These are phyloP conservation scores for Coemansia sp. DNA, from an alignment of 192 early-diverging fungal species.

Conservation along the genomic window DNA sequence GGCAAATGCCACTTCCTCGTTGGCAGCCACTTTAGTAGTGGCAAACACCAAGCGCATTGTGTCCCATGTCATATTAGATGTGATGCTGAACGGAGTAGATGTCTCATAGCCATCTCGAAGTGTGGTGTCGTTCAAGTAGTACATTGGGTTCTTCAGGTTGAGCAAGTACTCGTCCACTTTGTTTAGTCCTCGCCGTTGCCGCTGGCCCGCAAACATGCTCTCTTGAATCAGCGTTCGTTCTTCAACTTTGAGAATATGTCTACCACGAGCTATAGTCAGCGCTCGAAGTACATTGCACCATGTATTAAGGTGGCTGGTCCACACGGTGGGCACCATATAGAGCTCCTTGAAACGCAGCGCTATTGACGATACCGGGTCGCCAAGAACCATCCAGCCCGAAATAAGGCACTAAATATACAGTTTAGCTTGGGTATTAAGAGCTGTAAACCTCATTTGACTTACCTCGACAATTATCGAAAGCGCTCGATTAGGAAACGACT, in stretches of 20 bases:
- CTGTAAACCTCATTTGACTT: neutral
- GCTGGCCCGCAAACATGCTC: slow-evolving; percentile 48
- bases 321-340: slow-evolving; percentile 19
- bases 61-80: slow-evolving; percentile 35
- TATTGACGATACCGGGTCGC: slow-evolving; percentile 7
- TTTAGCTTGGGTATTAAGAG: neutral
- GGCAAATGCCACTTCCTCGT: slow-evolving; percentile 9
- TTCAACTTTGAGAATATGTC: slow-evolving; percentile 38
- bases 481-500: slow-evolving; percentile 33
- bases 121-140: slow-evolving; percentile 12
- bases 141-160: slow-evolving; percentile 13
- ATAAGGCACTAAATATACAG: slow-evolving; percentile 28
- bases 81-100: slow-evolving; percentile 35
- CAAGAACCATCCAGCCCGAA: slow-evolving; percentile 24
- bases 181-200: slow-evolving; percentile 37
- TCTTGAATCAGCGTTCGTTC: slow-evolving; percentile 50
- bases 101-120: slow-evolving; percentile 17
- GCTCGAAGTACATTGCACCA: slow-evolving; percentile 48
- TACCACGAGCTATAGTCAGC: slow-evolving; percentile 39
- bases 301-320: slow-evolving; percentile 37
- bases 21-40: neutral
- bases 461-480: slow-evolving; percentile 41
- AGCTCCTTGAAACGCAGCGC: slow-evolving; percentile 13
- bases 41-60: slow-evolving; percentile 38
- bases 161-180: slow-evolving; percentile 37